Conservation (phyloP, 352 stramenopile genomes). For the Globisporangium nagaii region DNA sequence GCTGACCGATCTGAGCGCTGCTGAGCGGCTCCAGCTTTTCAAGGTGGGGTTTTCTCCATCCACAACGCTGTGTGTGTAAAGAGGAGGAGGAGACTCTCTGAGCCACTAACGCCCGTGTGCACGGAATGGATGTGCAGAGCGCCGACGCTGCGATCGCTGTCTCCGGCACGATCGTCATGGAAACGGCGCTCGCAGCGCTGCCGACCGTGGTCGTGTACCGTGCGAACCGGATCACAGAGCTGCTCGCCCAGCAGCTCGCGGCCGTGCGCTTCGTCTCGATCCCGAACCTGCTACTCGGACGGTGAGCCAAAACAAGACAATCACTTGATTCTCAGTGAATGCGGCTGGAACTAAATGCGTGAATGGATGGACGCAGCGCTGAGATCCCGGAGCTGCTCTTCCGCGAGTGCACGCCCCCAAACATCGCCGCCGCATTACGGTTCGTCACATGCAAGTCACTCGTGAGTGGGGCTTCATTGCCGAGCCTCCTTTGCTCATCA, state of each 20-base stretch:
- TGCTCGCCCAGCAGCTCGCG: slow-evolving; percentile 40
- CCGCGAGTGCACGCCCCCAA: slow-evolving; percentile 34
- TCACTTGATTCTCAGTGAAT: no score
- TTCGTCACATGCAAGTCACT: neutral
- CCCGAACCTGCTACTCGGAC: slow-evolving; percentile 60
- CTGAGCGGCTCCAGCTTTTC: slow-evolving; percentile 21
- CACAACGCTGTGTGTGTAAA: neutral
- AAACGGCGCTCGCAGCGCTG: slow-evolving; percentile 44
- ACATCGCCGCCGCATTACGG: slow-evolving; percentile 30
- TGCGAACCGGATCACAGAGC: slow-evolving; percentile 55
- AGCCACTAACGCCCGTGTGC: no score
- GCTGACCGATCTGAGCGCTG: slow-evolving; percentile 18
- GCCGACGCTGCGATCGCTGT: slow-evolving; percentile 52
- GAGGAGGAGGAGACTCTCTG: no score
- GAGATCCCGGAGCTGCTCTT: slow-evolving; percentile 72
- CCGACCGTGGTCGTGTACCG: slow-evolving; percentile 72
- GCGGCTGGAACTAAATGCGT: no score
- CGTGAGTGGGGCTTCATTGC: no score
- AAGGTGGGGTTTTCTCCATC: slow-evolving; percentile 19
- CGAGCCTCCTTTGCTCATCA: no score
- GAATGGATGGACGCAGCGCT: slow-evolving; percentile 15
- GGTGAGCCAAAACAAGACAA: no score
- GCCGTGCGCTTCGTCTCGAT: slow-evolving; percentile 72
- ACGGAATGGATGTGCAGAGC: slow-evolving; percentile 22
- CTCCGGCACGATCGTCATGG: slow-evolving; percentile 66